A percentile compares a stretch with the other conserved stretches of the same genome.
Conservation (phyloP, 2,329 filamentous ascomycete species). For the Neonectria faginata region DNA sequence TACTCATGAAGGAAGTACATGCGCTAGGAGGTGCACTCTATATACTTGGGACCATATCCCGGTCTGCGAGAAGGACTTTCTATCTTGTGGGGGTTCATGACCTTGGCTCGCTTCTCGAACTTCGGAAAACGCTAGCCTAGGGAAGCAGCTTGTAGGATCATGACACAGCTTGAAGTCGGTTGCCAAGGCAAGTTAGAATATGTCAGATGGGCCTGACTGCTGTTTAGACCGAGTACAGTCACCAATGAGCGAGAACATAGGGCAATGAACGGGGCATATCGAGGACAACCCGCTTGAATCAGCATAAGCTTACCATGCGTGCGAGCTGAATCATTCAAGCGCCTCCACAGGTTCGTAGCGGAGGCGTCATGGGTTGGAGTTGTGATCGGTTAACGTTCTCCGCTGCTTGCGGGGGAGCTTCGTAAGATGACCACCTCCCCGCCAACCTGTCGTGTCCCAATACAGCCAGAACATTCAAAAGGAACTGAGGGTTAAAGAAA, state of each 20-base stretch:
- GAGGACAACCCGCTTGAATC: constrained; percentile 1
- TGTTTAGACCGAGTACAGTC: not conserved
- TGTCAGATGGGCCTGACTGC: not conserved
- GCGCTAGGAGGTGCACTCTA: not conserved
- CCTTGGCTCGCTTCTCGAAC: constrained; percentile 5
- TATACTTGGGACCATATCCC: not conserved
- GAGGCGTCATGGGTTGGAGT: constrained; percentile 14
- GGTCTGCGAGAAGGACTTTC: not conserved
- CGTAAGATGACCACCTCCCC: not conserved
- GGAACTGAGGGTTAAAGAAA: not conserved
- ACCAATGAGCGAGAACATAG: not conserved
- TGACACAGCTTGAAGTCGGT: not conserved
- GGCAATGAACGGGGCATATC: not conserved
- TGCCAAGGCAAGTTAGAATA: constrained; percentile 1
- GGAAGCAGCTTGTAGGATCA: not conserved
- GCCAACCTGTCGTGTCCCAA: not conserved
- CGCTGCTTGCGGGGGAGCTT: constrained; percentile 13
- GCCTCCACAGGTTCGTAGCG: not conserved
- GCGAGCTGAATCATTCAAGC: constrained; percentile 14
- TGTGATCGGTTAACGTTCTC: constrained; percentile 32
- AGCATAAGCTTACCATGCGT: not conserved
- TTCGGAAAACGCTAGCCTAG: constrained; percentile 31
- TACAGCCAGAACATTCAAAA: not conserved
- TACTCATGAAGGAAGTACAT: not conserved
- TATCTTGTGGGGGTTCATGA: constrained; percentile 4